Conservation (phyloP, 139 green algal species). For the Nannochloris sp. region DNA sequence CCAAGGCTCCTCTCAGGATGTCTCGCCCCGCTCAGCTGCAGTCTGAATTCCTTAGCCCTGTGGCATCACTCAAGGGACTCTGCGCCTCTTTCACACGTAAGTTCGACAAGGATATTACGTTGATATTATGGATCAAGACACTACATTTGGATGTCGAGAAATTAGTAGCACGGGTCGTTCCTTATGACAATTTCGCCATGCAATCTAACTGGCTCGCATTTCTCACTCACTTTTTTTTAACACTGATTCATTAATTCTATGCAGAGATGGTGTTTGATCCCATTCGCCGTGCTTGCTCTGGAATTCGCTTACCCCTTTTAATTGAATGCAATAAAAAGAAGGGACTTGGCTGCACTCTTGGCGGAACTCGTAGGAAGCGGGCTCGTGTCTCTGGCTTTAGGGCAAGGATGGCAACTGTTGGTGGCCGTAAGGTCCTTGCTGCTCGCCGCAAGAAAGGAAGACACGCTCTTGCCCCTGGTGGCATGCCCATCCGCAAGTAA, state of each 20-base stretch:
- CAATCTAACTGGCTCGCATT: too few relatives aligned
- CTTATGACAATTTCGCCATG: too few relatives aligned
- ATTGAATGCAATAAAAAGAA: constrained; percentile 65
- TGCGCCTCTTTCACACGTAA: constrained; percentile 27
- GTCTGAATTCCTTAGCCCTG: constrained; percentile 20
- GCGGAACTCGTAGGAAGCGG: constrained; percentile 56
- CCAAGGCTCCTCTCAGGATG: neutral
- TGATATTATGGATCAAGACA: too few relatives aligned
- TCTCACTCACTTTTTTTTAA: too few relatives aligned
- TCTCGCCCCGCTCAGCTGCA: constrained; percentile 17
- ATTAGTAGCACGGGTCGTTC: too few relatives aligned
- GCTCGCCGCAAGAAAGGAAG: constrained; percentile 54
- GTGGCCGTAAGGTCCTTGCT: constrained; percentile 55
- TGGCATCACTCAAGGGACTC: constrained; percentile 21
- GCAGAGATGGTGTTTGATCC: constrained; percentile 22
- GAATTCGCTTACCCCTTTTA: constrained; percentile 38
- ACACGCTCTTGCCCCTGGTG: constrained; percentile 49
- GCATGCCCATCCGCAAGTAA: constrained; percentile 18
- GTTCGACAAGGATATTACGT: neutral
- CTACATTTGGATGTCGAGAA: too few relatives aligned
- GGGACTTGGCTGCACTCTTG: constrained; percentile 51
- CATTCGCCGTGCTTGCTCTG: neutral
- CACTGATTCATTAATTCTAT: neutral
- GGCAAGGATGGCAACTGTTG: constrained; percentile 48
- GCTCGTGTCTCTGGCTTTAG: constrained; percentile 63